These are phyloP conservation scores for Emiliania huxleyi DNA, from an alignment of 78 protist genomes.

Conservation along the genomic window DNA sequence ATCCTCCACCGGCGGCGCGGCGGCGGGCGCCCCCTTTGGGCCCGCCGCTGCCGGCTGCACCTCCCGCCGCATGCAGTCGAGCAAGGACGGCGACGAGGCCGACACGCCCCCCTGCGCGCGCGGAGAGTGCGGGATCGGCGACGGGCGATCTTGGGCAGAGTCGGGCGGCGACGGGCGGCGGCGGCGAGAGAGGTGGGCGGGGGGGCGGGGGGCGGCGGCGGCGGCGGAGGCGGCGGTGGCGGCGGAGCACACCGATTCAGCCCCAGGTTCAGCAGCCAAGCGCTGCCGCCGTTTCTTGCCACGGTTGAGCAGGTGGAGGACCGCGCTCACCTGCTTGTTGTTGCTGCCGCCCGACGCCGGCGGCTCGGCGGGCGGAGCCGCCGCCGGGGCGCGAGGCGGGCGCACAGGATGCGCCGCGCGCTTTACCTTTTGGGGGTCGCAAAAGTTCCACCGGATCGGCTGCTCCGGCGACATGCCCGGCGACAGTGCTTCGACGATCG, in stretches of 20 bases:
- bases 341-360: background rate
- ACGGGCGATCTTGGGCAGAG: background rate
- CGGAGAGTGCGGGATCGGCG: background rate
- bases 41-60: no score
- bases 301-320: background rate
- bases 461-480: background rate
- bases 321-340: background rate
- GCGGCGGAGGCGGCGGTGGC: no score
- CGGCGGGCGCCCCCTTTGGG: no score
- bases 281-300: background rate
- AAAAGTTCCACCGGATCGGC: background rate
- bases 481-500: background rate
- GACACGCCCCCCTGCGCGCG: background rate
- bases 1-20: no score
- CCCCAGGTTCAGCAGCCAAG: no score
- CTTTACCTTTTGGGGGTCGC: background rate
- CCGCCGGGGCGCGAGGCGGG: background rate
- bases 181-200: background rate
- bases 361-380: background rate
- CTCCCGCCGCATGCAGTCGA: no score
- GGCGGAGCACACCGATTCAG: no score
- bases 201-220: background rate
- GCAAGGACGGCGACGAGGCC: no score
- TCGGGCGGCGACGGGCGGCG: background rate
- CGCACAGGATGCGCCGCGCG: background rate